Conservation (phyloP, 441 rosid species). For the Eutrema salsugineum region DNA sequence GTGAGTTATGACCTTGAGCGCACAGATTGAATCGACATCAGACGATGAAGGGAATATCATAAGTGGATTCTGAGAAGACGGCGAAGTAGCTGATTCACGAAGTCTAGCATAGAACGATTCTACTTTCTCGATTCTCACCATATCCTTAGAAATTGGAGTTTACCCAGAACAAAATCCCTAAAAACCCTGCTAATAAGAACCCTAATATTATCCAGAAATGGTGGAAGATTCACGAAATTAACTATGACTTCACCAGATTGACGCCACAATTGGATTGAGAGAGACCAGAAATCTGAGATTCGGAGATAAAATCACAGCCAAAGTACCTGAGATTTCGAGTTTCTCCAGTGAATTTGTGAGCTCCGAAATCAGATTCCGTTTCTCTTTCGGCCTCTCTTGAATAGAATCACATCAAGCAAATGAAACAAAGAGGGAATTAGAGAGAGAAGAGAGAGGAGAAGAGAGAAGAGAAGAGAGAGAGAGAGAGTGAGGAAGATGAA, state of each 20-base stretch:
- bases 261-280: background rate
- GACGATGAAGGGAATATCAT: conserved; percentile 89
- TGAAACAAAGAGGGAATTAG: background rate
- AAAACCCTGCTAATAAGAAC: background rate
- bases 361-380: background rate
- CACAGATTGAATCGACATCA: conserved; percentile 83
- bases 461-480: background rate
- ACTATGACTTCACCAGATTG: background rate
- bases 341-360: background rate
- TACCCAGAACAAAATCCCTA: background rate
- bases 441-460: background rate
- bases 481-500: background rate
- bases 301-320: background rate
- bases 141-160: conserved; percentile 22
- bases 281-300: background rate
- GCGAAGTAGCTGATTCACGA: conserved; percentile 59
- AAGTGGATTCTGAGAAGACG: conserved; percentile 53
- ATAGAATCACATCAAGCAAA: background rate
- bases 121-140: conserved; percentile 78
- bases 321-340: conserved; percentile 24
- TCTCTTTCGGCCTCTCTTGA: background rate
- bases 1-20: conserved; percentile 77
- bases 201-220: background rate
- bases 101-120: conserved; percentile 73
- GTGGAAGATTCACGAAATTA: background rate